Evolutionary conservation across 2,329 filamentous ascomycete genomes (phyloP), one percentile per base, ranked within the genome.

Genomic region (Trichoderma pleuroti): DNA sequence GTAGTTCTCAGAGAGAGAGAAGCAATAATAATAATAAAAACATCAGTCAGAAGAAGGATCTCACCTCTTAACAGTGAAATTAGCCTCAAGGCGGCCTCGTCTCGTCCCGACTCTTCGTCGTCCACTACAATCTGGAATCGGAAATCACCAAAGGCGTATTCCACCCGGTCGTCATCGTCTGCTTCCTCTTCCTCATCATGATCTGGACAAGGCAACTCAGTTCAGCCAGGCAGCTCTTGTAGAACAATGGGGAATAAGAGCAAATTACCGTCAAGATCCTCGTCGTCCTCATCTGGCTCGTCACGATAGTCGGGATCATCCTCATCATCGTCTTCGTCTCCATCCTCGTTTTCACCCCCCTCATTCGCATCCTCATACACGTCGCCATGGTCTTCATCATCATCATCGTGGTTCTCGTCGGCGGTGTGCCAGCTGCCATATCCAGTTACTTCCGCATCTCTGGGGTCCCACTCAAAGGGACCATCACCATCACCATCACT

Each of bases 51-150:
- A 16, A 59, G 18, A 12, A 9, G 32, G 1, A 9, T 26, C 65
- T 32, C 76, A 81, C 80, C 77, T 76, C 78, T 72, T 32, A 80
- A 70, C 14, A 81, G 69, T 11, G 76, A 72, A 34, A 81, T 63
- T 14, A 81, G 81, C 21, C 82, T 80, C 3, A 82, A 78, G 24
- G 83, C 56, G 12, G 68, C 67, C 8, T 60, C 46, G 46, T 72
- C 68, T 34, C 64, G 72, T 11, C 42, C 39, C 36, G 76, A 73
- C 42, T 76, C 73, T 10, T 76, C 75, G 9, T 72, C 70, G 28
- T 68, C 73, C 4, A 68, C 56, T 34, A 71, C 60, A 26, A 73
- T 65, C 32, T 56, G 68, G 36, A 73, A 73, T 34, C 54, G 63
- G 34, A 71, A 59, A 2, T 77, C 78, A 6, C 65, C 65, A n/a